These are phyloP conservation scores for Pestalotiopsis sp. DNA, from an alignment of 2,329 filamentous ascomycete genomes.

Conservation along the genomic window DNA sequence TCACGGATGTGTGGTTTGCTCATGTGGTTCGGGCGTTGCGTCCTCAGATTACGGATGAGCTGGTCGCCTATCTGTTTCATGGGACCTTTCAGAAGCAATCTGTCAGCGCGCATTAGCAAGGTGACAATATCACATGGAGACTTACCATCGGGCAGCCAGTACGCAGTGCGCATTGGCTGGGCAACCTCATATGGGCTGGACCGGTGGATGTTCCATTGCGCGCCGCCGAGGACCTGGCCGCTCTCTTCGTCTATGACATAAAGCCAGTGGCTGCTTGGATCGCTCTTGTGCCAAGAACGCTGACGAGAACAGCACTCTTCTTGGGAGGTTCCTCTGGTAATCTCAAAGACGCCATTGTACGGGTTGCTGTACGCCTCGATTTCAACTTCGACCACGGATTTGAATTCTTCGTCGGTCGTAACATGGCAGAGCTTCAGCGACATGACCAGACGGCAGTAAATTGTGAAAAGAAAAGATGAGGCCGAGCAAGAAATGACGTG, in stretches of 20 bases:
- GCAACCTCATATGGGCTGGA: not conserved
- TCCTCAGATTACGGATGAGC: conserved; percentile 11
- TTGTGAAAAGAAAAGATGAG: not conserved
- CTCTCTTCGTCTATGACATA: conserved; percentile 20
- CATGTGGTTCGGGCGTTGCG: conserved; percentile 14
- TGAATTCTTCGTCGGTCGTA: conserved; percentile 11
- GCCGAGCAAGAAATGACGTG: no score
- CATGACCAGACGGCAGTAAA: not conserved
- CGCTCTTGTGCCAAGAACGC: conserved; percentile 16
- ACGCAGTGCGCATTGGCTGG: not conserved
- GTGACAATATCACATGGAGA: not conserved
- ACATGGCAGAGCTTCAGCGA: not conserved
- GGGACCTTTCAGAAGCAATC: not conserved
- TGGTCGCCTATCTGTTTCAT: conserved; percentile 17
- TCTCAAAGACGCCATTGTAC: conserved; percentile 19
- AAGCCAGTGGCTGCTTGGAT: conserved; percentile 19
- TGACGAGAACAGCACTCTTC: conserved; percentile 18
- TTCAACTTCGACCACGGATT: conserved; percentile 14
- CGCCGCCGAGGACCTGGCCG: conserved; percentile 18
- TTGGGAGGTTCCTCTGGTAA: conserved; percentile 14
- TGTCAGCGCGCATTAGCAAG: not conserved
- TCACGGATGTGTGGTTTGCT: conserved; percentile 17
- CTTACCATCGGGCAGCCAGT: not conserved
- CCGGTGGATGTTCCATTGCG: conserved; percentile 12
- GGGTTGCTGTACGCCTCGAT: conserved; percentile 19